Base-by-base conservation (phyloP, 2,329 filamentous ascomycete genomes). In the Calonectria naviculata region DNA sequence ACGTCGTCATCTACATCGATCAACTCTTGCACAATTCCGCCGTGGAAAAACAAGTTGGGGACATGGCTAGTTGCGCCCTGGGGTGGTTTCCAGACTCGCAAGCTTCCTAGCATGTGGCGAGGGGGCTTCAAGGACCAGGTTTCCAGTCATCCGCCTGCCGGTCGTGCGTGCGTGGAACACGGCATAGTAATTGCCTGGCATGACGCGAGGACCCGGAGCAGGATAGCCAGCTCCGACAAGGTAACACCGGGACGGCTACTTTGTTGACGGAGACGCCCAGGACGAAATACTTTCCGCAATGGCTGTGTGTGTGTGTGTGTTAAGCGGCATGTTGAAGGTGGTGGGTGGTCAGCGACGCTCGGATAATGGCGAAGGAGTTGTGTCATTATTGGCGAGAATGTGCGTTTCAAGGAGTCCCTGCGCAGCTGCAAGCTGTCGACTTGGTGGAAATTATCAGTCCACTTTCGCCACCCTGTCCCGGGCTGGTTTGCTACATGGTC, bases 21-120 rank as follows among this genome's bases (percentile, higher is more conserved):
- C 68, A 86, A 81, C 75, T 87, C 86, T 77, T 87, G 85, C 17
- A 86, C 81, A 56, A 84, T 78, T 79, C 87, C 84, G 5, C 77
- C 77, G 17, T 78, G 76, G 44, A 86, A 74, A 66, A 84, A 75
- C 75, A 83, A 80, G 13, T 68, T 67, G 1, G 80, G 78, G 52
- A 79, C 73, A 28, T 73, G 74, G n/a, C 81, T 81, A 6, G 61
- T 71, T n/a, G 74, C 73, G 71, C 79, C 81, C 85, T 85, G 44
- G 74, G 78, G 36, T 74, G 73, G 15, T 76, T 75, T 26, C 34
- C 78, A 76, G 68, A 75, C 71, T 52, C 79, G 74, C 65, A 83
- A 80, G 41, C 78, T 74, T 73, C 84, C 82, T 5, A 85, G 78
- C 34, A 73, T 68, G 29, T 79, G 81, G 42, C 75, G 64, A 36